Base-by-base conservation (phyloP, 176 grass and related monocot species). In the Paspalum vaginatum region DNA sequence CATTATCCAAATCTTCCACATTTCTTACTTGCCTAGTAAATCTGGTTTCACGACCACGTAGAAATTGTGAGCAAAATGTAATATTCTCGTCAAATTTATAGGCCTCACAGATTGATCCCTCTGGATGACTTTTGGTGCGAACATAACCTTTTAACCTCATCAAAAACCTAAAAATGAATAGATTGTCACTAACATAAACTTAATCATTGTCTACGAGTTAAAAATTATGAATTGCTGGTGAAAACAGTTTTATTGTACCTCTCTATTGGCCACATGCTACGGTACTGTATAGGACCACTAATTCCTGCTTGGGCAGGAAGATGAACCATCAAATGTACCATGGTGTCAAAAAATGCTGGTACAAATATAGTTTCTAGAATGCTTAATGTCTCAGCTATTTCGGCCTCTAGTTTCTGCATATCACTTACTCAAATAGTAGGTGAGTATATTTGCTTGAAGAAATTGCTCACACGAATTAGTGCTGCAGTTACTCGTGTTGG, bases 401-500 rank as follows among this genome's bases (percentile, higher is more conserved):
- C 61, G 17, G 32, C 26, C 61, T 65, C 61, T 65, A 65, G 38
- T 4, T 16, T 65, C 18, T 40, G 14, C 32, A 65, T 65, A 17
- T 65, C 61, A 40, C 14, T 65, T 16, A 65, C 26, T 15, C 15
- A 3, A 40, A 65, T 40, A 16, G 9, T 38, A 65, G 61, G 61
- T 17, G 61, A 65, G 16, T 39, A 65, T 5, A 65, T 65, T 38
- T 65, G 26, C 32, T 40, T 65, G 61, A 65, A 65, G 61, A 65
- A 65, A 61, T 65, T 65, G 61, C 61, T 65, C 37, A 65, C 61
- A 65, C 61, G 61, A 65, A 65, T 65, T 11, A 65, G 16, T 9
- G 26, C 24, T 7, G 32, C 32, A 17, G 26, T 65, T 40, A 15
- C 13, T 39, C 14, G 13, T 65, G 13, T 16, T 40, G 61, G 61